Conservation (phyloP, 495 filamentous ascomycete species). For the Aspergillus saccharolyticus region DNA sequence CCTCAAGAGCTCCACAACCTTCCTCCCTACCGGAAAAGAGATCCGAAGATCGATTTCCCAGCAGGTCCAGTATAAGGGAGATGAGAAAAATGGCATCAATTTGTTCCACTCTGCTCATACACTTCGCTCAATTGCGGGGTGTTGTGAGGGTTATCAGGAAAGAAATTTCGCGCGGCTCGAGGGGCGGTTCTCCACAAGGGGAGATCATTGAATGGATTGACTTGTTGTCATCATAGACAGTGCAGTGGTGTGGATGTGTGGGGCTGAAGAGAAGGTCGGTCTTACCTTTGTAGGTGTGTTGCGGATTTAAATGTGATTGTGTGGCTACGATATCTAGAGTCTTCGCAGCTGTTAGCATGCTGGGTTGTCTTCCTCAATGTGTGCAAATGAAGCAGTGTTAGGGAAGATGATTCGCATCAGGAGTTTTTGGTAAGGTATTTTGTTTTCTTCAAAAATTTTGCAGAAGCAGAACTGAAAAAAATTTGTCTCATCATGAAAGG, state of each 20-base stretch:
- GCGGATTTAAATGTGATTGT: conserved; percentile 1
- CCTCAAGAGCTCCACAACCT: conserved; percentile 78
- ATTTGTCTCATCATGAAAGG: conserved; percentile 67
- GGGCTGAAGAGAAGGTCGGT: not conserved
- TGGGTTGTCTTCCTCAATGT: conserved; percentile 8
- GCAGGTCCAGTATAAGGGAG: conserved; percentile 63
- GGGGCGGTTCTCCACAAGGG: conserved; percentile 55
- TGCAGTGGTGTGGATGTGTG: not conserved
- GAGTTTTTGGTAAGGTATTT: conserved; percentile 71
- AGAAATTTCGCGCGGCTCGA: conserved; percentile 17
- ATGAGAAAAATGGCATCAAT: conserved; percentile 50
- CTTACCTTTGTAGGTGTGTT: not conserved
- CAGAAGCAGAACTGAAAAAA: conserved; percentile 95
- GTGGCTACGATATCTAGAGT: conserved; percentile 12
- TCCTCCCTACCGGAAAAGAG: conserved; percentile 49
- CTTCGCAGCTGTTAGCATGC: conserved; percentile 24
- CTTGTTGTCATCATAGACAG: conserved; percentile 84
- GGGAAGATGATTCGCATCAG: conserved; percentile 38
- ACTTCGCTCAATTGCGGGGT: conserved; percentile 17
- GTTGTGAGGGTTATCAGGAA: not conserved
- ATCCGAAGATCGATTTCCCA: conserved; percentile 26
- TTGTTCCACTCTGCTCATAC: conserved; percentile 19
- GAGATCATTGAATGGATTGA: conserved; percentile 98
- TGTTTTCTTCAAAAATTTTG: conserved; percentile 71
- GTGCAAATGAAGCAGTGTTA: conserved; percentile 10